Evolutionary conservation across 2,329 filamentous ascomycete species (phyloP).

Genomic region (Cladosporium phlei): DNA sequence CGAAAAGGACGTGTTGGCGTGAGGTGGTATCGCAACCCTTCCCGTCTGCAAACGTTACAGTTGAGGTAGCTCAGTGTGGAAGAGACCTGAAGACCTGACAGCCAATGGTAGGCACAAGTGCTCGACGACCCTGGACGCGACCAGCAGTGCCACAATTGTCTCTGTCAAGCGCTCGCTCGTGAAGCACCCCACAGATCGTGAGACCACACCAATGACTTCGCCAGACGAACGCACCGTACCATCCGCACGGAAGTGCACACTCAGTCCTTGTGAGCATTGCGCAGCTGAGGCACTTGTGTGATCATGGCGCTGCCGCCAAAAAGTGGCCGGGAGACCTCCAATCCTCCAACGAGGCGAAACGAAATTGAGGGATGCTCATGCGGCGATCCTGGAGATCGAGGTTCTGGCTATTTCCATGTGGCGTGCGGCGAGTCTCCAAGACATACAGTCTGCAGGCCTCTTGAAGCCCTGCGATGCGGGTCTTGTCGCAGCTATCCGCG

Average conservation of each 20-base stretch:
- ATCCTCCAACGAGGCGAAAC: neutral
- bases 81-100: neutral
- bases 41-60: constrained; percentile 2
- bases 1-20: neutral
- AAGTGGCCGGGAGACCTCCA: neutral
- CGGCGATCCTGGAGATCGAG: neutral
- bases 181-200: constrained; percentile 2
- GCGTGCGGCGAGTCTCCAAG: neutral
- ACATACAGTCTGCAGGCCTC: constrained; percentile 5
- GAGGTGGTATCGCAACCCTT: neutral
- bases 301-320: neutral
- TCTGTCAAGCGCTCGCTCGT: neutral
- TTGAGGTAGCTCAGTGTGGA: neutral
- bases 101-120: constrained; percentile 1
- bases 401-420: neutral
- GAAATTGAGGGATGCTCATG: neutral
- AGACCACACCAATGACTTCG: constrained; percentile 1
- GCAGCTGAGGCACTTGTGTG: neutral
- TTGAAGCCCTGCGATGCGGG: neutral
- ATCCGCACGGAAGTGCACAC: constrained; percentile 5
- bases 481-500: neutral
- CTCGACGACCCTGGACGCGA: neutral
- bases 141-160: constrained; percentile 7
- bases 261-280: neutral
- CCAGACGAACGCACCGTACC: neutral